These are phyloP conservation scores for Candolleomyces aberdarensis DNA, from an alignment of 768 basidiomycete species.

Conservation along the genomic window DNA sequence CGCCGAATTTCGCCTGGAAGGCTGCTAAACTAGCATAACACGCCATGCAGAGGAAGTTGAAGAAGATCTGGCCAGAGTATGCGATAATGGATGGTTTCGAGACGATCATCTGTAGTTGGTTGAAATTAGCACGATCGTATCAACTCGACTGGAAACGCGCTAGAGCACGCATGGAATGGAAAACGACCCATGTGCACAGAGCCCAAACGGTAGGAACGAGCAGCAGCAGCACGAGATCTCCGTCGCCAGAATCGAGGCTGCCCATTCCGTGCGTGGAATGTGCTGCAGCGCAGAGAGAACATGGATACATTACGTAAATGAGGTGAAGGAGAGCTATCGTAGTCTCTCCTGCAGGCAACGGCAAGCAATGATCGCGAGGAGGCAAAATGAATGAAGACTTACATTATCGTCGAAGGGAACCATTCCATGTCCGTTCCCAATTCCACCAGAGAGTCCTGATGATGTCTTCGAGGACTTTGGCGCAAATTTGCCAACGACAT, in stretches of 20 bases:
- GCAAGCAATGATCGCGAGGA: background rate
- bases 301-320: conserved; percentile 46
- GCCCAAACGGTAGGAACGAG: conserved; percentile 63
- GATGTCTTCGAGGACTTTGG: conserved; percentile 39
- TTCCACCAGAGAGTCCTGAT: conserved; percentile 47
- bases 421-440: conserved; percentile 57
- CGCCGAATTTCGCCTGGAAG: conserved; percentile 82
- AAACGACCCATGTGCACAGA: conserved; percentile 64
- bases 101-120: conserved; percentile 68
- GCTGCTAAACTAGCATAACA: conserved; percentile 87
- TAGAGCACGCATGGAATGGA: conserved; percentile 10
- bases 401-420: conserved; percentile 72
- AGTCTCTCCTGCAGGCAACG: too few relatives aligned
- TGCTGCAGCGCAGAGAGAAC: conserved; percentile 17
- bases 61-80: conserved; percentile 79
- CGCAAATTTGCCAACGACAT: conserved; percentile 42
- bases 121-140: conserved; percentile 6
- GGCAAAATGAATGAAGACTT: conserved; percentile 28
- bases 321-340: conserved; percentile 8
- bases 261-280: conserved; percentile 7
- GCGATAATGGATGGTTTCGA: conserved; percentile 80
- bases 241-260: conserved; percentile 30
- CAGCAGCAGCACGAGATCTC: conserved; percentile 55
- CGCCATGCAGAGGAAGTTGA: conserved; percentile 90
- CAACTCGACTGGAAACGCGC: background rate